These are phyloP conservation scores for Torrubiellomyces zombiae DNA, from an alignment of 2,329 filamentous ascomycete genomes.

Conservation along the genomic window DNA sequence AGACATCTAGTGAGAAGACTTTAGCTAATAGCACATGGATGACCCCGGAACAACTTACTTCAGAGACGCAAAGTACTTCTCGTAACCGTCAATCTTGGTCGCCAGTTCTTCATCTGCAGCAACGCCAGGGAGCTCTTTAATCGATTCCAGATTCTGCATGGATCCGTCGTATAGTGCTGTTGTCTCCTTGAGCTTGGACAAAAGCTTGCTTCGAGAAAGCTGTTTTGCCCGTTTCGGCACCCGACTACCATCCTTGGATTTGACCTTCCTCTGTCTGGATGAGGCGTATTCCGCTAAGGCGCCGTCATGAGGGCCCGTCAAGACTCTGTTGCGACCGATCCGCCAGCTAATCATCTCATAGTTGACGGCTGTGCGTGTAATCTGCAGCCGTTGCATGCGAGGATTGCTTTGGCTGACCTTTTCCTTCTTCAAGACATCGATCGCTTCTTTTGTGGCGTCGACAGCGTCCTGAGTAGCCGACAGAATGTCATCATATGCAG, in stretches of 20 bases:
- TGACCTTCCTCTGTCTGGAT: slow-evolving; percentile 32
- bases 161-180: slow-evolving; percentile 83
- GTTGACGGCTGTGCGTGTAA: slow-evolving; percentile 84
- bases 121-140: slow-evolving; percentile 79
- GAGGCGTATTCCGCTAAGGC: slow-evolving; percentile 36
- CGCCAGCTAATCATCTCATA: slow-evolving; percentile 91
- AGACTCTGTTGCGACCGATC: slow-evolving; percentile 77
- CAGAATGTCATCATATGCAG: slow-evolving; percentile 80
- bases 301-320: slow-evolving; percentile 73
- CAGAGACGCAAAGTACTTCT: slow-evolving; percentile 71
- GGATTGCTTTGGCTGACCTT: slow-evolving; percentile 69
- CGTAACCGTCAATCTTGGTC: slow-evolving; percentile 60
- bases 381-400: slow-evolving; percentile 81
- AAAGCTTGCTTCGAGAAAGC: slow-evolving; percentile 55
- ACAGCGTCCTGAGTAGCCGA: slow-evolving; percentile 85
- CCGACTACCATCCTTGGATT: slow-evolving; percentile 13
- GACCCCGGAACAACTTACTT: slow-evolving; percentile 50
- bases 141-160: slow-evolving; percentile 75
- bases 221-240: slow-evolving; percentile 34
- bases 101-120: slow-evolving; percentile 67
- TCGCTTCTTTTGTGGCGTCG: slow-evolving; percentile 82
- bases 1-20: slow-evolving; percentile 58
- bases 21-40: too few relatives aligned
- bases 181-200: slow-evolving; percentile 70
- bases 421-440: slow-evolving; percentile 76